A percentile compares a stretch with the other conserved stretches of the same genome.
These are phyloP conservation scores for Penicillium samsonianum DNA, from an alignment of 495 filamentous ascomycete species.

Conservation along the genomic window DNA sequence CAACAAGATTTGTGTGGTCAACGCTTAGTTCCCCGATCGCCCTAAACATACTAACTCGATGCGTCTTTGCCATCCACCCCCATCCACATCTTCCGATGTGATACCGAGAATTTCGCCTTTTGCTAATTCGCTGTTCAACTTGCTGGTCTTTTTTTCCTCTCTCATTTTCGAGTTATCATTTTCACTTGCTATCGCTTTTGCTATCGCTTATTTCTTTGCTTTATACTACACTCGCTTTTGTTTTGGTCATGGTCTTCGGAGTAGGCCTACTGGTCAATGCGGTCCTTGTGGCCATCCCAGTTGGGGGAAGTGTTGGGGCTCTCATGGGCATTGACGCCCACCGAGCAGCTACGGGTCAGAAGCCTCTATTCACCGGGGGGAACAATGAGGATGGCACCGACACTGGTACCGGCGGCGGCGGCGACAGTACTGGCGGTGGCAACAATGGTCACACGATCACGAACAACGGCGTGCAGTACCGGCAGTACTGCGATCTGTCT, in stretches of 20 bases:
- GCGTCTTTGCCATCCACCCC: neutral
- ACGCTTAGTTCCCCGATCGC: constrained; percentile 8
- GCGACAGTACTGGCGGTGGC: constrained; percentile 10
- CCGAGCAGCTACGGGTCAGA: constrained; percentile 30
- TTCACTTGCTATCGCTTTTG: neutral
- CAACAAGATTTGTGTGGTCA: neutral
- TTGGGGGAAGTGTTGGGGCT: constrained; percentile 40
- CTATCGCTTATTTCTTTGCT: constrained; percentile 1
- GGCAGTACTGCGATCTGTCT: constrained; percentile 27
- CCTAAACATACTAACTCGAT: constrained; percentile 6
- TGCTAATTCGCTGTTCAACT: constrained; percentile 3
- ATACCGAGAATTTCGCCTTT: constrained; percentile 8
- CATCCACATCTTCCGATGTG: constrained; percentile 2
- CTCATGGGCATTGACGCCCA: constrained; percentile 43
- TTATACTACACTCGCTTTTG: neutral
- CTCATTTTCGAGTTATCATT: neutral
- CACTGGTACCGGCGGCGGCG: neutral
- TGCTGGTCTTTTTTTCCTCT: neutral
- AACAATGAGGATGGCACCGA: constrained; percentile 2
- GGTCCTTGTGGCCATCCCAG: constrained; percentile 39
- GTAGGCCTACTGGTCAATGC: constrained; percentile 40
- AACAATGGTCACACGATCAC: constrained; percentile 7
- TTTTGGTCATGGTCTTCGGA: constrained; percentile 10
- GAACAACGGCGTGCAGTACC: constrained; percentile 20
- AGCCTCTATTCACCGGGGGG: constrained; percentile 27